A percentile compares a stretch with the other conserved stretches of the same genome.
Evolutionary conservation across 208 protist species (phyloP).

Genomic region (Angomonas deanei): DNA sequence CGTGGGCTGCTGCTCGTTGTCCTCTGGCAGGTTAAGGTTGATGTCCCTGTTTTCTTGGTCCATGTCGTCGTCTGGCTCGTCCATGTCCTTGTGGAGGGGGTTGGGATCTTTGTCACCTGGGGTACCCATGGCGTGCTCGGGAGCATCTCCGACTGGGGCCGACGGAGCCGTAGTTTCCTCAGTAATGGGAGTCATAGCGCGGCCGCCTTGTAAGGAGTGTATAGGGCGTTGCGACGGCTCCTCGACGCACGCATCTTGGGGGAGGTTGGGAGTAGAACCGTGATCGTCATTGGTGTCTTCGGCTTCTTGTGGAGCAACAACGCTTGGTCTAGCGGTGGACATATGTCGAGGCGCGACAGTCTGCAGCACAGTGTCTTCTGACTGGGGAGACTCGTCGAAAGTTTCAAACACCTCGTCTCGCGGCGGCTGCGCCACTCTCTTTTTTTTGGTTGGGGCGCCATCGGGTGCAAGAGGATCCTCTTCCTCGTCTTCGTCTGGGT

Average conservation of each 20-base stretch:
- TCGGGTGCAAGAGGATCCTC: not conserved
- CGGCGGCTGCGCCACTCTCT: not conserved
- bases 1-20: not conserved
- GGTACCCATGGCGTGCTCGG: conserved; percentile 16
- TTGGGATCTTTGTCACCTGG: conserved; percentile 9
- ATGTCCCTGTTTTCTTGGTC: not conserved
- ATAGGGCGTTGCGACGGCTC: not conserved
- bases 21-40: not conserved
- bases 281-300: not conserved
- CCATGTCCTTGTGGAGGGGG: not conserved
- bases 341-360: not conserved
- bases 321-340: not conserved
- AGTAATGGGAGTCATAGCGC: not conserved
- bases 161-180: not conserved
- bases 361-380: not conserved
- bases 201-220: not conserved
- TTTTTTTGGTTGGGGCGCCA: conserved; percentile 1
- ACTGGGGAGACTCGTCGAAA: conserved; percentile 2
- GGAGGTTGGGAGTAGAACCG: not conserved
- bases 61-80: not conserved
- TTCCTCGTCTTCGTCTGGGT: conserved; percentile 11
- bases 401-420: conserved; percentile 1
- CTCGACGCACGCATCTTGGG: not conserved
- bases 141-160: not conserved
- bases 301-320: not conserved